These are phyloP conservation scores for Coprinopsis strossmayeri DNA, from an alignment of 768 basidiomycete genomes.

Conservation along the genomic window DNA sequence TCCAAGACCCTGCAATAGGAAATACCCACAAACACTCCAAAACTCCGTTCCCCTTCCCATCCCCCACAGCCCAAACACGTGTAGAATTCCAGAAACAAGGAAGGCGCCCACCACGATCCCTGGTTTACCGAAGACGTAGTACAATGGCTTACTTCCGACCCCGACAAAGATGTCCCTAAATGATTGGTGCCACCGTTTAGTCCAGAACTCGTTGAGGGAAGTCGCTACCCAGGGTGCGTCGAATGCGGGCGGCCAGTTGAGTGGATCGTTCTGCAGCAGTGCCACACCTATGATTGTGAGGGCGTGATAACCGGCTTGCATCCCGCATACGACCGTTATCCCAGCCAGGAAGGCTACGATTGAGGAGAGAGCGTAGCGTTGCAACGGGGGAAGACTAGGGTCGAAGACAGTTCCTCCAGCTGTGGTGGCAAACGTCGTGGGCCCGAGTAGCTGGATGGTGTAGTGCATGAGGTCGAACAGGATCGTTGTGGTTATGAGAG, in stretches of 20 bases:
- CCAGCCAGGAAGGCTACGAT: conserved; percentile 37
- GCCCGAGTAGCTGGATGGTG: conserved; percentile 38
- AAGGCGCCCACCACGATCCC: conserved; percentile 55
- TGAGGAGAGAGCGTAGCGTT: conserved; percentile 37
- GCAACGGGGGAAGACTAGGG: conserved; percentile 23
- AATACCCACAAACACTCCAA: conserved; percentile 38
- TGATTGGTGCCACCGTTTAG: conserved; percentile 60
- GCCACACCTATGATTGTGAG: conserved; percentile 36
- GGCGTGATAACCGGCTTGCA: conserved; percentile 38
- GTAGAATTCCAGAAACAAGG: conserved; percentile 51
- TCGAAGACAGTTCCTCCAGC: conserved; percentile 39
- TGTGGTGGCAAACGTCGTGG: conserved; percentile 32
- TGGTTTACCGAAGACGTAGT: conserved; percentile 35
- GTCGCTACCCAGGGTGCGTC: conserved; percentile 49
- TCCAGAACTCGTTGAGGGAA: conserved; percentile 61
- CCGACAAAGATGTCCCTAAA: conserved; percentile 52
- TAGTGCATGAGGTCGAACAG: conserved; percentile 40
- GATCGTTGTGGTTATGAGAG: conserved; percentile 28
- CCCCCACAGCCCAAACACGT: conserved; percentile 52
- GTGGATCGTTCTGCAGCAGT: conserved; percentile 40
- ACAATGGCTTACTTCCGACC: conserved; percentile 41
- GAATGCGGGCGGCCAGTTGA: conserved; percentile 62
- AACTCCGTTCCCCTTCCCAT: conserved; percentile 50
- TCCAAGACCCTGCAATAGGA: conserved; percentile 51
- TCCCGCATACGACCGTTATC: conserved; percentile 34